Evolutionary conservation across 345 rosid genomes (phyloP).

Genomic region (Camelina laxa): DNA sequence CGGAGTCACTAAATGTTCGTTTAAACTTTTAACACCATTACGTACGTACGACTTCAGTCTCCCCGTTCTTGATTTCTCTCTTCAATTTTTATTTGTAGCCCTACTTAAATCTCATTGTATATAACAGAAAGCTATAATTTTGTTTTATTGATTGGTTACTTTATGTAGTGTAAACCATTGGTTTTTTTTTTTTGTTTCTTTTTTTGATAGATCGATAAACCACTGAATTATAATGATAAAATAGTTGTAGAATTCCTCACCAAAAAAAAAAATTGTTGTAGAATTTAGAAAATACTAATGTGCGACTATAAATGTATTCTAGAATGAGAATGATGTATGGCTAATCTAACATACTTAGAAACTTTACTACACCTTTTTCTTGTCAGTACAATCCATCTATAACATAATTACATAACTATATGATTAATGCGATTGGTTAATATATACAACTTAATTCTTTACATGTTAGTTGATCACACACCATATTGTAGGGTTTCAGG

Average conservation of each 20-base stretch:
- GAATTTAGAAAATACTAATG: background rate
- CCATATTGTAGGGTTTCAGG: too few species aligned
- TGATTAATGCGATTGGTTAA: background rate
- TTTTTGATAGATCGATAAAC: too few species aligned
- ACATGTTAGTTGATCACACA: too few species aligned
- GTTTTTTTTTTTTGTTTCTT: too few species aligned
- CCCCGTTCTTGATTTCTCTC: background rate
- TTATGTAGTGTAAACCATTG: too few species aligned
- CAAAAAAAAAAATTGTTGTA: too few species aligned
- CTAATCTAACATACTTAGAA: background rate
- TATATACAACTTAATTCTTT: background rate
- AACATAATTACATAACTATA: background rate
- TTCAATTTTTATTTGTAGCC: background rate
- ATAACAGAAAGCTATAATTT: background rate
- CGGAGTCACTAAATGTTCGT: slow-evolving; percentile 34
- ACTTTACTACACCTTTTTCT: background rate
- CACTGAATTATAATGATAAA: too few species aligned
- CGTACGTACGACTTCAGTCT: slow-evolving; percentile 19
- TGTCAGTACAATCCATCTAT: background rate
- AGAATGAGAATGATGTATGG: background rate
- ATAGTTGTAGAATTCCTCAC: too few species aligned
- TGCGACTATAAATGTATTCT: background rate
- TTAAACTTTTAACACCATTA: slow-evolving; percentile 21
- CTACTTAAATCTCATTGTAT: background rate
- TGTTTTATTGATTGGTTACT: background rate